Conservation (phyloP, 345 rosid genomes). For the Bruguiera gymnorhiza region DNA sequence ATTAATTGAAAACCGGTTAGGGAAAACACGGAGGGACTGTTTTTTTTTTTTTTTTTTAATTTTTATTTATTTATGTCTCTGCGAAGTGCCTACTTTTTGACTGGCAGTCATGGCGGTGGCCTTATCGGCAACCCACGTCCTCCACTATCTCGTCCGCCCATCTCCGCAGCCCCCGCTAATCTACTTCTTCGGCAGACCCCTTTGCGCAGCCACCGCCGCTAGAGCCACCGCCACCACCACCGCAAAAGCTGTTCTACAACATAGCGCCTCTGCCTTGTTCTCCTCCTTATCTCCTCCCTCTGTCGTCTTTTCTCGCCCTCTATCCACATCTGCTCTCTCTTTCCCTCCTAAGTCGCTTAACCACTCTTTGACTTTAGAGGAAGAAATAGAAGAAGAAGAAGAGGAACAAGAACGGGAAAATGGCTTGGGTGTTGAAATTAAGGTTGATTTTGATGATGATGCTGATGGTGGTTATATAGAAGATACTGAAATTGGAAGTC, state of each 20-base stretch:
- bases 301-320: neutral
- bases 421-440: neutral
- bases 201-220: slow-evolving; percentile 1
- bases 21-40: too few species aligned
- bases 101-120: slow-evolving; percentile 10
- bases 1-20: too few species aligned
- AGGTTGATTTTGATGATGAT: neutral
- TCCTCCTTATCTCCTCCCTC: neutral
- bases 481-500: slow-evolving; percentile 3
- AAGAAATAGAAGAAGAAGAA: slow-evolving; percentile 13
- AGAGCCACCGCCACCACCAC: neutral
- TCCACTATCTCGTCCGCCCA: slow-evolving; percentile 19
- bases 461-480: neutral
- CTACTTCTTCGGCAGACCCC: slow-evolving; percentile 5
- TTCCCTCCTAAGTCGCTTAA: neutral
- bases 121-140: slow-evolving; percentile 11
- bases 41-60: too few species aligned
- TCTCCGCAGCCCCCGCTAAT: slow-evolving; percentile 1
- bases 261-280: neutral
- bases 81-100: too few species aligned
- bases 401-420: neutral
- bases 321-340: neutral
- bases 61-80: too few species aligned
- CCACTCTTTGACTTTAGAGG: neutral
- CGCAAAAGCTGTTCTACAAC: neutral